phyloP scores from a whole-genome alignment of 345 rosid species.

The Nasturtium officinale region DNA sequence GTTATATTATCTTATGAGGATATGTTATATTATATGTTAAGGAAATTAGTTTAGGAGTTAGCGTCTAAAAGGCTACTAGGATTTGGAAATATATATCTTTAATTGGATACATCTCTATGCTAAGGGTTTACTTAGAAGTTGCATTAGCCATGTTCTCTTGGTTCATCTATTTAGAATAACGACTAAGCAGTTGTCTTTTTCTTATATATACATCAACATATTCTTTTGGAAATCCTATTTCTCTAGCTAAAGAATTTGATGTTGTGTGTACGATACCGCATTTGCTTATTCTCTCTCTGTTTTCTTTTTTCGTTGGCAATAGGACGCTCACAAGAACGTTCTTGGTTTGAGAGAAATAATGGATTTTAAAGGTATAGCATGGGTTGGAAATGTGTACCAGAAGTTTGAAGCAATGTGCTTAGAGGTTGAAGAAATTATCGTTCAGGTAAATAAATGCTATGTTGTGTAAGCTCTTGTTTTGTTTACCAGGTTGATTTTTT shows the following conservation, averaged over 20 bases:
- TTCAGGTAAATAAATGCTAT: conserved; percentile 56
- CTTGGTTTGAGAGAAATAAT: conserved; percentile 33
- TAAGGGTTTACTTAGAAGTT: conserved; percentile 34
- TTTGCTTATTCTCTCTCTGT: conserved; percentile 14
- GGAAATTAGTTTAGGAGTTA: conserved; percentile 7
- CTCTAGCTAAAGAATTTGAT: conserved; percentile 16
- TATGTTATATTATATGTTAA: conserved; percentile 9
- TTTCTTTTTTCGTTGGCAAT: neutral
- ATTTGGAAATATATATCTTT: conserved; percentile 12
- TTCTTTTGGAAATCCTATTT: conserved; percentile 19
- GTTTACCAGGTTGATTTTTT: neutral
- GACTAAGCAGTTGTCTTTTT: conserved; percentile 11
- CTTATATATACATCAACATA: neutral
- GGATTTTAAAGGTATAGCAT: conserved; percentile 67
- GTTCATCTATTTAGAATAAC: conserved; percentile 1
- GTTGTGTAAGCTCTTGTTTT: neutral
- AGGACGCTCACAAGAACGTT: conserved; percentile 1
- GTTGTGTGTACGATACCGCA: conserved; percentile 26
- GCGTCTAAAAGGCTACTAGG: conserved; percentile 29
- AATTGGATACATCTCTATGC: conserved; percentile 25
- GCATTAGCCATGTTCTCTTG: conserved; percentile 21
- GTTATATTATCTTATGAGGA: conserved; percentile 6
- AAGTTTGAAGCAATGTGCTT: conserved; percentile 89
- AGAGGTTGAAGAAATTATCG: conserved; percentile 88
- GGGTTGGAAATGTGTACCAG: conserved; percentile 78